These are phyloP conservation scores for Fusarium sp. DNA, from an alignment of 2,329 filamentous ascomycete species.

Conservation along the genomic window DNA sequence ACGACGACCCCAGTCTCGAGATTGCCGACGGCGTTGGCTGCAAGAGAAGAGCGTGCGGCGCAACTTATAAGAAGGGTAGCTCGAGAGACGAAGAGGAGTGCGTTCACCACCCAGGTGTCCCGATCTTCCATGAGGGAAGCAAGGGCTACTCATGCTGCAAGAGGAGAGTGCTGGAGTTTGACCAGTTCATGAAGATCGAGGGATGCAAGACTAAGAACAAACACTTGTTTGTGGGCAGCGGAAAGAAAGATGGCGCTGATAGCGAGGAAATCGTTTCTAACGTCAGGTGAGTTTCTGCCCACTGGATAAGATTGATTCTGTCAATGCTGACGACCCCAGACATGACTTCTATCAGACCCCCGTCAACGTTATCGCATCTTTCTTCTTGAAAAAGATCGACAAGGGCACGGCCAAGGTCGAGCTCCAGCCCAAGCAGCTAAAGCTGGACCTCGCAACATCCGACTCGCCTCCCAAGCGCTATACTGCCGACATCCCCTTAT, in stretches of 20 bases:
- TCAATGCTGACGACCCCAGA: slow-evolving; percentile 35
- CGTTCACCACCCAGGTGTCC: slow-evolving; percentile 86
- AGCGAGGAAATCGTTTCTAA: slow-evolving; percentile 81
- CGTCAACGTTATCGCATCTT: slow-evolving; percentile 84
- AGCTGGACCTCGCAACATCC: slow-evolving; percentile 85
- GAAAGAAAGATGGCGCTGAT: slow-evolving; percentile 67
- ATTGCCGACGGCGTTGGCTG: slow-evolving; percentile 81
- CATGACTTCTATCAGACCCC: slow-evolving; percentile 96
- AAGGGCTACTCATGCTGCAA: slow-evolving; percentile 99
- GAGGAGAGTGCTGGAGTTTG: slow-evolving; percentile 92
- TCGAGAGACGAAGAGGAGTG: slow-evolving; percentile 79
- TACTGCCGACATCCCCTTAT: slow-evolving; percentile 78
- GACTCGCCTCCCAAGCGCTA: slow-evolving; percentile 84
- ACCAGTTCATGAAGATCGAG: slow-evolving; percentile 96
- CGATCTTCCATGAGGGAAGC: slow-evolving; percentile 97
- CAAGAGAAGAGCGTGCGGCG: slow-evolving; percentile 79
- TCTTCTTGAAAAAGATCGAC: slow-evolving; percentile 97
- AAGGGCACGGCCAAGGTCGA: slow-evolving; percentile 79
- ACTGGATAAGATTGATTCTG: not conserved
- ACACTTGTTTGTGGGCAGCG: slow-evolving; percentile 87
- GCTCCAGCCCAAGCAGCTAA: slow-evolving; percentile 72
- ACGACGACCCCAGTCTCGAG: slow-evolving; percentile 80
- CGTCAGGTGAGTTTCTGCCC: slow-evolving; percentile 69
- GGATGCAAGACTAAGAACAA: slow-evolving; percentile 85
- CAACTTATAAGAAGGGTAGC: slow-evolving; percentile 69